A percentile compares a stretch with the other conserved stretches of the same genome.
Evolutionary conservation across 352 stramenopile genomes (phyloP).

Genomic region (Pythium grandisporangium): DNA sequence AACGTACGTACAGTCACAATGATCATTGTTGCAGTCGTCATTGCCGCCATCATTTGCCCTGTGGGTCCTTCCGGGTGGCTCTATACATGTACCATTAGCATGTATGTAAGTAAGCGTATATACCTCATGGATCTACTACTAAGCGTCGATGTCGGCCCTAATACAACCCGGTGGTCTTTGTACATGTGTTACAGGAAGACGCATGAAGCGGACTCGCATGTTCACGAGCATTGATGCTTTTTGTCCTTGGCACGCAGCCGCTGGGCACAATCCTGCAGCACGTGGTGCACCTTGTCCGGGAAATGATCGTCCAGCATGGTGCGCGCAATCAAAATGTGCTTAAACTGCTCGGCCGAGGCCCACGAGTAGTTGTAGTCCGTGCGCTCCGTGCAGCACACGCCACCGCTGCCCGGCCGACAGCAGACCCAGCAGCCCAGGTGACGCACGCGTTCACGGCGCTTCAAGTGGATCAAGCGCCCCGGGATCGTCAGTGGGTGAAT

Average conservation of each 20-base stretch:
- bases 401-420: conserved; percentile 60
- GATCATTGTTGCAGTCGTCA: no score
- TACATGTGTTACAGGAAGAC: no score
- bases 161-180: no score
- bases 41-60: no score
- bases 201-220: no score
- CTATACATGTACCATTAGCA: no score
- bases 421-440: conserved; percentile 70
- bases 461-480: conserved; percentile 67
- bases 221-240: no score
- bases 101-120: no score
- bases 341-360: conserved; percentile 49
- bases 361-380: conserved; percentile 75
- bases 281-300: conserved; percentile 81
- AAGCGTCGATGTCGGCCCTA: no score
- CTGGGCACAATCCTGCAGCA: conserved; percentile 68
- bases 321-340: conserved; percentile 64
- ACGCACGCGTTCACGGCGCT: conserved; percentile 26
- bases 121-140: no score
- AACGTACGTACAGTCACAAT: no score
- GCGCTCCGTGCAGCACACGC: conserved; percentile 78
- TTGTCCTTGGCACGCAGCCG: conserved; percentile 20
- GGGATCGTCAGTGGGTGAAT: conserved; percentile 78
- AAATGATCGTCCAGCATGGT: conserved; percentile 88
- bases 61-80: no score